These are phyloP conservation scores for Sugiyamaella americana DNA, from an alignment of 805 yeast genomes.

Conservation along the genomic window DNA sequence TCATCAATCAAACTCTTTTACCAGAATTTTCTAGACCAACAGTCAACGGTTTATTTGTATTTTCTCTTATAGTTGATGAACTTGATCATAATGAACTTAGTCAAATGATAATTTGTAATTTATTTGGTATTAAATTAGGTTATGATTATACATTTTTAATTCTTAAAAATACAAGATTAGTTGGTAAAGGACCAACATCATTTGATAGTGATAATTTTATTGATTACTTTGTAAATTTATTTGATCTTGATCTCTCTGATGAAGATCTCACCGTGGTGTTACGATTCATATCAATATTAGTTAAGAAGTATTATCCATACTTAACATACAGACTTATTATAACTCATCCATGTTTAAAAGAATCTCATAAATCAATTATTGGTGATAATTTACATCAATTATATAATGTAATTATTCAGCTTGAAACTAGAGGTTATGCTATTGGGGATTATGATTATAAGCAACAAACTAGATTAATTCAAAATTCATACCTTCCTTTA, in stretches of 20 bases:
- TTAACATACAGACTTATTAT: neutral
- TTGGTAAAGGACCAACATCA: neutral
- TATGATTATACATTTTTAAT: too few relatives aligned
- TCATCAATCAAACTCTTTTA: constrained; percentile 25
- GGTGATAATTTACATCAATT: neutral
- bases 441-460: neutral
- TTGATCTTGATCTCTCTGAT: neutral
- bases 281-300: constrained; percentile 22
- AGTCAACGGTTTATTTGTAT: constrained; percentile 20
- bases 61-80: constrained; percentile 23
- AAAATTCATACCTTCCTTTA: neutral
- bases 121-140: constrained; percentile 9
- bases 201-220: neutral
- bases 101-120: constrained; percentile 18
- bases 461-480: neutral
- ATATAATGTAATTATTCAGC: neutral
- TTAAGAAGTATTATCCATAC: constrained; percentile 26
- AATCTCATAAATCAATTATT: neutral
- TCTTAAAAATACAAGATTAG: neutral
- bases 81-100: constrained; percentile 22
- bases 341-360: neutral
- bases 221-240: neutral
- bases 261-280: constrained; percentile 2
- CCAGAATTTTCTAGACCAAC: constrained; percentile 19
- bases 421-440: neutral